Evolutionary conservation across 192 early-diverging fungal genomes (phyloP), one percentile per base, ranked within the genome.

Genomic region (Globomyces pollinis-pini): DNA sequence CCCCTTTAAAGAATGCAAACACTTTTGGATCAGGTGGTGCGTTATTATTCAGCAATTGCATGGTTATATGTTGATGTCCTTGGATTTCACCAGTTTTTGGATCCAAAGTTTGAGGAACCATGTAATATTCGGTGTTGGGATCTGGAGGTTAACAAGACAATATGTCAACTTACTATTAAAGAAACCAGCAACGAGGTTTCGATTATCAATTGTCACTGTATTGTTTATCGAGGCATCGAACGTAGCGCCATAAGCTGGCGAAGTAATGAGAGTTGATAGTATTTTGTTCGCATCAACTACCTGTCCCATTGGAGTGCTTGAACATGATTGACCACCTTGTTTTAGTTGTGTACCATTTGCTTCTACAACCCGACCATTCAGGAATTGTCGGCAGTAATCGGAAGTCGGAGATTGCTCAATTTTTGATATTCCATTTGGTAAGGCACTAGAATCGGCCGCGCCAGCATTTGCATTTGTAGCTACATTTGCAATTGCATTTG

Each of bases 21-120:
- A 20, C 30, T 21, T 7, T 41, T 32, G 55, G 55, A 29, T 57
- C 26, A 6, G 28, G 44, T 6, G 38, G 38, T 16, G 18, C 33
- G 31, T 33, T 33, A 11, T 53, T 56, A 2, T 55, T 49, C 7
- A 50, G 28, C 1, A 31, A 11, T 51, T 76, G 70, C n/a, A 76
- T 51, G 38, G 67, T 73, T 41, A 76, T 60, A 62, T 76, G 74
- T 7, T 70, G 61, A 64, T 76, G 74, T 28, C 74, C 74, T 57
- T 73, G 62, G 32, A 68, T 59, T 3, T n/a, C 66, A 38, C 70
- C 70, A 7, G 6, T 15, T 33, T 51, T 30, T 13, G 61, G 28
- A 63, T 68, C 52, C 30, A 74, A 67, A 26, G 72, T 70, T 38
- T 69, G 66, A n/a, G 72, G 72, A 43, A 59, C 43, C 8, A 62